These are phyloP conservation scores for Fusarium floridanum DNA, from an alignment of 2,329 filamentous ascomycete genomes.

Conservation along the genomic window DNA sequence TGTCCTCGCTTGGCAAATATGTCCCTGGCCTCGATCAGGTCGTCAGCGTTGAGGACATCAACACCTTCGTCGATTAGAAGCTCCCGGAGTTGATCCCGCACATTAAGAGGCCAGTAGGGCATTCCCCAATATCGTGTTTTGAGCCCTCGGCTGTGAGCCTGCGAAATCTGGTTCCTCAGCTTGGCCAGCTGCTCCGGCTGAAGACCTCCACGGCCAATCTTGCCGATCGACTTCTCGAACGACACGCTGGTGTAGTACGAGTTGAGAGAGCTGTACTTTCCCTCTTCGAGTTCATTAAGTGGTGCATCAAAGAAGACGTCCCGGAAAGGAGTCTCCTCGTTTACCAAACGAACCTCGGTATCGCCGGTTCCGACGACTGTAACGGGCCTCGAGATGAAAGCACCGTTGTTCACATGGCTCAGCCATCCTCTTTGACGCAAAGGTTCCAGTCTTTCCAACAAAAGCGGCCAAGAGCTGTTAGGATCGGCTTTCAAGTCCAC, in stretches of 20 bases:
- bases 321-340: slow-evolving; percentile 49
- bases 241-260: slow-evolving; percentile 76
- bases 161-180: slow-evolving; percentile 60
- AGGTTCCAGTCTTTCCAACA: slow-evolving; percentile 61
- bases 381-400: slow-evolving; percentile 67
- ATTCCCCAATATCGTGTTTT: slow-evolving; percentile 72
- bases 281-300: slow-evolving; percentile 56
- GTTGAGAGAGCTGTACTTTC: slow-evolving; percentile 64
- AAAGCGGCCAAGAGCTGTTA: slow-evolving; percentile 41
- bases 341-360: slow-evolving; percentile 29
- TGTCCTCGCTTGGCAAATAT: slow-evolving; percentile 18
- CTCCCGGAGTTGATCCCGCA: slow-evolving; percentile 69
- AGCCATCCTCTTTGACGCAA: slow-evolving; percentile 71
- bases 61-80: slow-evolving; percentile 67
- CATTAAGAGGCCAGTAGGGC: slow-evolving; percentile 67
- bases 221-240: slow-evolving; percentile 67
- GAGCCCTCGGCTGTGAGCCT: slow-evolving; percentile 67
- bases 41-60: slow-evolving; percentile 73
- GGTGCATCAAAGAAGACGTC: slow-evolving; percentile 78
- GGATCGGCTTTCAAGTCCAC: slow-evolving; percentile 75
- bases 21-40: slow-evolving; percentile 58
- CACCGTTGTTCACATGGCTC: slow-evolving; percentile 63
- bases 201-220: slow-evolving; percentile 60
- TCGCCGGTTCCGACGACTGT: slow-evolving; percentile 78
- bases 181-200: slow-evolving; percentile 57